Percentiles rank a stretch among this genome's conserved stretches.
Conservation (phyloP, 2,329 filamentous ascomycete species). For the Meredithiella fracta region DNA sequence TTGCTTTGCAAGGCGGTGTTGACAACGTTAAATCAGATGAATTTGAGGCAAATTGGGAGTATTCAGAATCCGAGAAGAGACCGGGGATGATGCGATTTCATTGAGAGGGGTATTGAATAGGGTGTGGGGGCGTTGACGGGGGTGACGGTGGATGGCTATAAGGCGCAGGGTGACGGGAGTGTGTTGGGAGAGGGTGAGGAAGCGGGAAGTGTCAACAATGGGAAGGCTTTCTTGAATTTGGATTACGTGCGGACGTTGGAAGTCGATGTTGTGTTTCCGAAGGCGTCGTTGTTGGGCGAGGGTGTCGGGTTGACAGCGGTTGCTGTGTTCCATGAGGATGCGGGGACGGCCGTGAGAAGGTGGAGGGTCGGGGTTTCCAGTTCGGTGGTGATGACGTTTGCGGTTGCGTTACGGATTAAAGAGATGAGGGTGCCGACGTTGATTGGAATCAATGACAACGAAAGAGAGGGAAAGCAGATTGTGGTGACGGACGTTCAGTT, state of each 20-base stretch:
- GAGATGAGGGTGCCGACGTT: constrained; percentile 48
- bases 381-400: constrained; percentile 18
- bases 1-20: constrained; percentile 50
- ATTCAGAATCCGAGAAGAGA: constrained; percentile 2
- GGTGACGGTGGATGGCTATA: constrained; percentile 15
- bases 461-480: constrained; percentile 49
- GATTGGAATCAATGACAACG: constrained; percentile 57
- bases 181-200: constrained; percentile 5
- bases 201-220: constrained; percentile 3
- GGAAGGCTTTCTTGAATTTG: constrained; percentile 20
- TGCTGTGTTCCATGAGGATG: constrained; percentile 24
- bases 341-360: not conserved
- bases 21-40: constrained; percentile 25
- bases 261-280: constrained; percentile 43
- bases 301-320: constrained; percentile 37
- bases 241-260: constrained; percentile 29
- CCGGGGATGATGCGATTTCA: constrained; percentile 2
- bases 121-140: constrained; percentile 23
- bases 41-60: constrained; percentile 8
- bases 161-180: constrained; percentile 3
- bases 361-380: constrained; percentile 14
- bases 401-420: constrained; percentile 31
- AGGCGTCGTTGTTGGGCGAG: constrained; percentile 50
- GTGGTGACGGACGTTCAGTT: constrained; percentile 47
- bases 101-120: constrained; percentile 20